Evolutionary conservation across 805 yeast species (phyloP), one percentile per base, ranked within the genome.

Genomic region (Wickerhamiella domercqiae): DNA sequence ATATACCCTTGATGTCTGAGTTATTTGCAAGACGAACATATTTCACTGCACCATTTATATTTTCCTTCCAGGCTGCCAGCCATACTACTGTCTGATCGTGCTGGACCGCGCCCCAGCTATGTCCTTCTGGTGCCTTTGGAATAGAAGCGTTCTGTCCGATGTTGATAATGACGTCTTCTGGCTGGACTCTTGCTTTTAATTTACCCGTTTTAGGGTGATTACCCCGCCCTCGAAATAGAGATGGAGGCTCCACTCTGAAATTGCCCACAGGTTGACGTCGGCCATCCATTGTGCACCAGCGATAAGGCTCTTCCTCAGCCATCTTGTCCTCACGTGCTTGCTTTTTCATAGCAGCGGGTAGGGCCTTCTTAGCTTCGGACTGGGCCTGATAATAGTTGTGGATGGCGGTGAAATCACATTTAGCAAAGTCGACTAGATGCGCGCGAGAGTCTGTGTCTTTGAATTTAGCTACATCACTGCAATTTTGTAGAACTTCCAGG

Each of bases 51-150:
- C 78, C 80, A 35, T 81, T 73, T 47, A 87, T 80, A 52, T 87
- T 87, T 58, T 87, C 97, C 54, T 78, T 75, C 96, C 96, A 87
- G 80, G 78, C 84, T 0, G 96, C 97, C 38, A 87, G 65, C 98
- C 98, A 87, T 9, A 87, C 74, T 20, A 86, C 96, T 0, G 84
- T 76, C 48, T 78, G 78, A 55, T 87, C 96, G 55, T 86, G 93
- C 46, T 69, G 70, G 19, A 87, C 67, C 47, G 81, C 94, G 13
- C 80, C 94, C 98, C 98, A 87, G 31, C 63, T 46, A 50, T 83
- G 95, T 1, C 95, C 95, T 9, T 60, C 70, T 2, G 96, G 96
- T 1, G 95, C 79, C 3, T 63, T 66, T 2, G 98, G 97, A 2
- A 83, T 62, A 15, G 68, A 64, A 0, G 76, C 79, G 15, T 69